These are phyloP conservation scores for Draba incana DNA, from an alignment of 345 rosid genomes.

Conservation along the genomic window DNA sequence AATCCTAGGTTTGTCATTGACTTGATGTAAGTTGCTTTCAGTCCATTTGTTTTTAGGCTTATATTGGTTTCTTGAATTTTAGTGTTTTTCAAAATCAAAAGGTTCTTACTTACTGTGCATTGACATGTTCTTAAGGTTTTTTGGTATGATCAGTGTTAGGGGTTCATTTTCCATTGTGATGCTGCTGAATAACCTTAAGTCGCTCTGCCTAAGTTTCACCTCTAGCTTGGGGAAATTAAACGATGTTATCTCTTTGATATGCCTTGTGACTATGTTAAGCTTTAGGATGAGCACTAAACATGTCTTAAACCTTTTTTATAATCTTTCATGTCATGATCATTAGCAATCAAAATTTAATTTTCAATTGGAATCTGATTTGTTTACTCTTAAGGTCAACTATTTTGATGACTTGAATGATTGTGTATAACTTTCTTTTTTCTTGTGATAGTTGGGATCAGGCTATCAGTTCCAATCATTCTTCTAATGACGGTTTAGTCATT, in stretches of 20 bases:
- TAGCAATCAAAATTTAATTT: conserved; percentile 7
- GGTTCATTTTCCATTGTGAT: not conserved
- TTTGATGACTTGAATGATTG: conserved; percentile 5
- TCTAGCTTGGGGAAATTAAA: not conserved
- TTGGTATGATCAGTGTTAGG: not conserved
- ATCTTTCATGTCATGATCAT: conserved; percentile 19
- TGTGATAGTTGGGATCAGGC: conserved; percentile 2
- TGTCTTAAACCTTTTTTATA: conserved; percentile 32
- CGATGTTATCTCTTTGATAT: not conserved
- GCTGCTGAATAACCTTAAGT: not conserved
- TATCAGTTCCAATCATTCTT: not conserved
- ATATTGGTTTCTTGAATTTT: conserved; percentile 9
- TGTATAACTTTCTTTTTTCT: not conserved
- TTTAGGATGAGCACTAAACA: conserved; percentile 18
- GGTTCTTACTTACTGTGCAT: not conserved
- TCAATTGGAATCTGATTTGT: conserved; percentile 17
- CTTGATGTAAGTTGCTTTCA: not conserved
- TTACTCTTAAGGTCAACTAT: conserved; percentile 32
- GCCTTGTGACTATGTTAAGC: conserved; percentile 12
- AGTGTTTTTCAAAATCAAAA: not conserved
- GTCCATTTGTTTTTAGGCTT: not conserved
- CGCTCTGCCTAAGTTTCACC: conserved; percentile 19
- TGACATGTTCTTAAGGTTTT: too few relatives aligned
- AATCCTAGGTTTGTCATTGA: conserved; percentile 17
- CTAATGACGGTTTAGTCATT: not conserved